phyloP scores from a whole-genome alignment of 306 rosid genomes.

The Argentina anserina region DNA sequence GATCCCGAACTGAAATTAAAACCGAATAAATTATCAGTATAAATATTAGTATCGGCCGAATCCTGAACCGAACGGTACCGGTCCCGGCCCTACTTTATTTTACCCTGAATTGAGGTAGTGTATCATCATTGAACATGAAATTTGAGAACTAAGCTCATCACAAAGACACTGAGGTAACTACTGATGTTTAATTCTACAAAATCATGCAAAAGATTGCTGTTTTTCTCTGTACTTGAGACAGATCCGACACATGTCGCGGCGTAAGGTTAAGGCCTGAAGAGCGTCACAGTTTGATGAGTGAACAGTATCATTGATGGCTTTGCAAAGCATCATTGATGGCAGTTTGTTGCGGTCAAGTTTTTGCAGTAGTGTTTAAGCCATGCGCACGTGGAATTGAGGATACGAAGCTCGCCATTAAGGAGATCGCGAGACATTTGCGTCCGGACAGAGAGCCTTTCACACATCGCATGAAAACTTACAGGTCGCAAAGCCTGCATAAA shows the following conservation, averaged over 20 bases:
- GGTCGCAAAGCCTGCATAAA: constrained; percentile 41
- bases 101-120: too few relatives aligned
- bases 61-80: too few relatives aligned
- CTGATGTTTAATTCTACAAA: not conserved
- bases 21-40: too few relatives aligned
- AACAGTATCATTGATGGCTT: not conserved
- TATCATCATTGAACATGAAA: not conserved
- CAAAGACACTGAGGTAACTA: not conserved
- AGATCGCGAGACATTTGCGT: constrained; percentile 60
- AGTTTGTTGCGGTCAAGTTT: constrained; percentile 18
- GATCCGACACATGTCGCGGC: not conserved
- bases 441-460: constrained; percentile 30
- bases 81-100: too few relatives aligned
- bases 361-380: constrained; percentile 60
- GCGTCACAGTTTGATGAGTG: not conserved
- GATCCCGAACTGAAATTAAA: too few relatives aligned
- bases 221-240: not conserved
- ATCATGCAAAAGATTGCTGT: not conserved
- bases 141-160: not conserved
- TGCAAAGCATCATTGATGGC: not conserved
- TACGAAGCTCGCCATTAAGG: constrained; percentile 52
- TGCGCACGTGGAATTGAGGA: constrained; percentile 57
- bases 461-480: constrained; percentile 5
- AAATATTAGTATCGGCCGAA: too few relatives aligned
- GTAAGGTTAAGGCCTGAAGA: too few relatives aligned